phyloP scores from a whole-genome alignment of 2,329 filamentous ascomycete species.

The Fusarium virguliforme region DNA sequence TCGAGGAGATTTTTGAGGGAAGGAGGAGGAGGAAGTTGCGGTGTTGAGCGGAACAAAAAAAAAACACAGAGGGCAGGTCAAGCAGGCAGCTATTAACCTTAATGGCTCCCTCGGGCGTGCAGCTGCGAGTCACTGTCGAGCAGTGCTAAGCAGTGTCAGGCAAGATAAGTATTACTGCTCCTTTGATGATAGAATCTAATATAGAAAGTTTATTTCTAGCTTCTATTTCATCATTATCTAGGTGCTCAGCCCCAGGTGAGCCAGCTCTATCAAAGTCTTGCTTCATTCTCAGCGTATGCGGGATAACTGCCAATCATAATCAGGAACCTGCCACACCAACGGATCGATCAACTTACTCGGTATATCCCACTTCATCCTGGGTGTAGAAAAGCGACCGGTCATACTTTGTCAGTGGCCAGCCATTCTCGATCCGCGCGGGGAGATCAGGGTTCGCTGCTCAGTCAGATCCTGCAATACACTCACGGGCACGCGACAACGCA shows the following conservation, averaged over 20 bases:
- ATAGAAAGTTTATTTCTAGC: not conserved
- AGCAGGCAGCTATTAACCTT: not conserved
- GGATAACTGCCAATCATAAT: constrained; percentile 31
- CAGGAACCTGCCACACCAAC: not conserved
- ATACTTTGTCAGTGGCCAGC: constrained; percentile 45
- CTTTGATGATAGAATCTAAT: not conserved
- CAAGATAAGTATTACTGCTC: not conserved
- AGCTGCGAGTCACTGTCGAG: not conserved
- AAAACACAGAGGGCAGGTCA: not conserved
- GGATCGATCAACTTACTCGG: constrained; percentile 33
- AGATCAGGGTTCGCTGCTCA: constrained; percentile 47
- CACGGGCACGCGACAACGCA: not conserved
- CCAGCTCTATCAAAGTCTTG: constrained; percentile 32
- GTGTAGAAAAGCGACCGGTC: constrained; percentile 46
- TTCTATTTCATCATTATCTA: not conserved
- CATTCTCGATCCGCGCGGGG: constrained; percentile 47
- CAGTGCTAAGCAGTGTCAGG: not conserved
- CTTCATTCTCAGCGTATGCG: constrained; percentile 29
- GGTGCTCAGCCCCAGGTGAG: not conserved
- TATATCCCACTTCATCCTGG: constrained; percentile 39
- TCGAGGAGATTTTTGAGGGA: not conserved
- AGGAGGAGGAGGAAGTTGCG: not conserved
- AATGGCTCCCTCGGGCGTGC: not conserved
- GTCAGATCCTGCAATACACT: constrained; percentile 9
- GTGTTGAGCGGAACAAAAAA: not conserved